Conservation (phyloP, 768 basidiomycete species). For the Sporobolomyces pararoseus region DNA sequence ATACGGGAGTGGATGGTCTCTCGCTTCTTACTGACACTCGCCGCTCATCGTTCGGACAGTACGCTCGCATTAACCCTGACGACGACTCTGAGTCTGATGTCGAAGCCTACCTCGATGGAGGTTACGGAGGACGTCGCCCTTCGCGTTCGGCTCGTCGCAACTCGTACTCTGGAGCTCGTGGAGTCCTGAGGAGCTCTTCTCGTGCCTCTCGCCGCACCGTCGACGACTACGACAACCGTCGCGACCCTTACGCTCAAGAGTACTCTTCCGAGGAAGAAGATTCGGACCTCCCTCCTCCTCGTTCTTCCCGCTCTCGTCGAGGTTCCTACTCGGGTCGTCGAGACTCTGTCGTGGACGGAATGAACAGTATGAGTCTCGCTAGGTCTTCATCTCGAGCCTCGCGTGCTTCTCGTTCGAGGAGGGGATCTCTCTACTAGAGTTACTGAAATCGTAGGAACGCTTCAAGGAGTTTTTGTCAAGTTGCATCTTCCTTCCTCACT, state of each 20-base stretch:
- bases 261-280: conserved; percentile 8
- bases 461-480: too few relatives aligned
- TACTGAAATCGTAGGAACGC: too few relatives aligned
- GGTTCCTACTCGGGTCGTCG: background rate
- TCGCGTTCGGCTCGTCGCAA: conserved; percentile 4
- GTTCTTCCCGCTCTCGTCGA: too few relatives aligned
- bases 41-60: background rate
- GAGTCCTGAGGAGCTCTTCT: background rate
- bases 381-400: background rate
- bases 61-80: conserved; percentile 20
- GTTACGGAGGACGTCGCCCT: background rate
- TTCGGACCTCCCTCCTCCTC: background rate
- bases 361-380: background rate
- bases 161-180: background rate
- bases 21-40: background rate
- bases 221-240: conserved; percentile 1
- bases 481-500: too few relatives aligned
- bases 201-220: background rate
- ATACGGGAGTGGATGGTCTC: background rate
- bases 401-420: background rate
- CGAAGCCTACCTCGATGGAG: conserved; percentile 13
- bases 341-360: background rate
- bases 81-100: conserved; percentile 10
- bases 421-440: background rate
- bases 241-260: too few relatives aligned